A percentile compares a stretch with the other conserved stretches of the same genome.
phyloP scores from a whole-genome alignment of 148 eudicot genomes.

The Hydrangea macrophylla region DNA sequence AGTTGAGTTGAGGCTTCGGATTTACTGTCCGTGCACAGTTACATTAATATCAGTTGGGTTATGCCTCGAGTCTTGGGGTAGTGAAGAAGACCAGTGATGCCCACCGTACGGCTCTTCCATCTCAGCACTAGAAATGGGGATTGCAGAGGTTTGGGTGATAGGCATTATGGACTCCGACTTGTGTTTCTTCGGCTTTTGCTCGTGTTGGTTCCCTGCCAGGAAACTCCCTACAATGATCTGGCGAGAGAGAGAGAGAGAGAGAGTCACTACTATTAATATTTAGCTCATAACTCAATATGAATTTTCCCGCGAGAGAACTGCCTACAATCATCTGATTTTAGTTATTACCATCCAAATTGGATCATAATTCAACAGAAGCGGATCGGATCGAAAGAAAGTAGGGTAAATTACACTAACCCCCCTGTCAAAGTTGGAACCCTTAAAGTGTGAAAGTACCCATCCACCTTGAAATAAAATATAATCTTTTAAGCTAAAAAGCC shows the following conservation, averaged over 20 bases:
- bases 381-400: too few species aligned
- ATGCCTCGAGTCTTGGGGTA: slow-evolving; percentile 38
- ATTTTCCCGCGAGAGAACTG: slow-evolving; percentile 79
- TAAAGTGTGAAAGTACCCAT: too few species aligned
- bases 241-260: background rate
- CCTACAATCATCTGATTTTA: slow-evolving; percentile 77
- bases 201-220: slow-evolving; percentile 78
- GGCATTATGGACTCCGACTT: slow-evolving; percentile 44
- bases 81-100: slow-evolving; percentile 41
- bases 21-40: slow-evolving; percentile 30
- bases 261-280: background rate
- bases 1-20: background rate
- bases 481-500: too few species aligned
- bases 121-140: slow-evolving; percentile 43
- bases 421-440: too few species aligned
- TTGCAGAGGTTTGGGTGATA: slow-evolving; percentile 36
- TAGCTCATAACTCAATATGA: background rate
- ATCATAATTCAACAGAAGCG: background rate
- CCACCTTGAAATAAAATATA: too few species aligned
- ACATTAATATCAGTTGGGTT: slow-evolving; percentile 52
- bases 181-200: slow-evolving; percentile 73
- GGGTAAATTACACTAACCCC: too few species aligned
- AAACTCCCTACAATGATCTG: slow-evolving; percentile 97
- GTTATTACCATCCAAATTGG: background rate
- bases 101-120: slow-evolving; percentile 45